Percentiles rank a stretch among this genome's conserved stretches.
Evolutionary conservation across 306 rosid species (phyloP).

Genomic region (Malus asiatica): DNA sequence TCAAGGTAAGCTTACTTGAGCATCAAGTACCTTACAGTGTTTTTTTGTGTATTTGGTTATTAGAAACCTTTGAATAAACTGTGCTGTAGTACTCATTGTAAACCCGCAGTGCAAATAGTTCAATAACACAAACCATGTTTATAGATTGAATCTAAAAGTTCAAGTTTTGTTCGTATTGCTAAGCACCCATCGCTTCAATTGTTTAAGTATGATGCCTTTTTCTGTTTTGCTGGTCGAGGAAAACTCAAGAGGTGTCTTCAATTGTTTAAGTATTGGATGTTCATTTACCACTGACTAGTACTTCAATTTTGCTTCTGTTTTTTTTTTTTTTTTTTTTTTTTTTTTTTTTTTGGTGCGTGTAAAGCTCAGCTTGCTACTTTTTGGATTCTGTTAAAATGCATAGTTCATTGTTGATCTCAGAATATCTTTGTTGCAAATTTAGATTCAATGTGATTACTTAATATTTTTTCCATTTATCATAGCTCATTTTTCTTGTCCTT

Average conservation of each 20-base stretch:
- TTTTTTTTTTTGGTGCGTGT: too few species aligned
- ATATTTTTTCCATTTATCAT: neutral
- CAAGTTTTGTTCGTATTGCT: neutral
- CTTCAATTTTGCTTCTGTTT: neutral
- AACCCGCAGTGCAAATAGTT: neutral
- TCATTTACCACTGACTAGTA: neutral
- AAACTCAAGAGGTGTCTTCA: neutral
- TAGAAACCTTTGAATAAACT: neutral
- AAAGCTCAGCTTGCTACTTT: too few species aligned
- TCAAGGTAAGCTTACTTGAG: conserved; percentile 53
- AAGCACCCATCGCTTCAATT: neutral
- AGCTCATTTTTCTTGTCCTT: conserved; percentile 13
- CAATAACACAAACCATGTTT: neutral
- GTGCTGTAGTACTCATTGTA: neutral
- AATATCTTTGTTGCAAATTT: neutral
- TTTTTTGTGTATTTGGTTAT: neutral
- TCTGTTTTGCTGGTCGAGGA: too few species aligned
- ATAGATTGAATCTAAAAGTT: neutral
- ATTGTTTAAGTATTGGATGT: neutral
- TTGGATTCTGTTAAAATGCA: neutral
- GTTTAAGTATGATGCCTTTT: neutral
- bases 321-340: too few species aligned
- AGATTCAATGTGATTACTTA: neutral
- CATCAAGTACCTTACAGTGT: neutral
- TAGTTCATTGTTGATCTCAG: neutral